Conservation (phyloP, 139 green algal genomes). For the Chlamydomonas asymmetrica region DNA sequence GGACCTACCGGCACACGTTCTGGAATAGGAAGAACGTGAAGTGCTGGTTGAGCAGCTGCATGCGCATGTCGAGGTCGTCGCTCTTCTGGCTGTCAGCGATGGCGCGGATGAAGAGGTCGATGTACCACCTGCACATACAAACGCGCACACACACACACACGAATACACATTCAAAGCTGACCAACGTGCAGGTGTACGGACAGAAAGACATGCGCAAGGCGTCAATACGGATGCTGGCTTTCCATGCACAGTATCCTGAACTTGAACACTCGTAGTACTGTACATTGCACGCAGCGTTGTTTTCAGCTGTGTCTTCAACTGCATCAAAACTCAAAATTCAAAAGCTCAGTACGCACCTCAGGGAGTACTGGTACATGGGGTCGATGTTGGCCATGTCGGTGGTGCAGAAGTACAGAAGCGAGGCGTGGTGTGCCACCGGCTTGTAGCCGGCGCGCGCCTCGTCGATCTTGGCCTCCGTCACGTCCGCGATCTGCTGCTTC, state of each 20-base stretch:
- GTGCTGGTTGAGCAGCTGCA: conserved; percentile 68
- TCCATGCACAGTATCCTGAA: too few relatives aligned
- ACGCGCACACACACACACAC: too few relatives aligned
- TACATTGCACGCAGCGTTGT: too few relatives aligned
- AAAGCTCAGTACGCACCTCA: conserved; percentile 48
- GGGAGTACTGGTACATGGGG: conserved; percentile 77
- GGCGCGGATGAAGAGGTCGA: conserved; percentile 62
- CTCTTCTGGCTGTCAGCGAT: conserved; percentile 52
- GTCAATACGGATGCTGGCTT: too few relatives aligned
- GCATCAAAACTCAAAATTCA: too few relatives aligned
- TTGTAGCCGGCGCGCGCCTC: conserved; percentile 69
- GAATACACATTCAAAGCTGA: too few relatives aligned
- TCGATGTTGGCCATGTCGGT: conserved; percentile 69
- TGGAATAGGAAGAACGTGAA: conserved; percentile 76
- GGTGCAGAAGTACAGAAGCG: conserved; percentile 77
- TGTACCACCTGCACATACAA: too few relatives aligned
- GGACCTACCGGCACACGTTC: conserved; percentile 70
- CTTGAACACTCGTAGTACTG: too few relatives aligned
- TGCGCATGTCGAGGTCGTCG: conserved; percentile 59
- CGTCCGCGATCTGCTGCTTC: conserved; percentile 79
- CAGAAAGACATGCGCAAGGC: too few relatives aligned
- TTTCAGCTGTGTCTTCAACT: too few relatives aligned
- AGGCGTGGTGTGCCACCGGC: conserved; percentile 65
- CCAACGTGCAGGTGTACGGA: too few relatives aligned
- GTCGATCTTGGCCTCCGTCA: conserved; percentile 84